Conservation (phyloP, 208 protist species). For the Crithidia fasciculata region DNA sequence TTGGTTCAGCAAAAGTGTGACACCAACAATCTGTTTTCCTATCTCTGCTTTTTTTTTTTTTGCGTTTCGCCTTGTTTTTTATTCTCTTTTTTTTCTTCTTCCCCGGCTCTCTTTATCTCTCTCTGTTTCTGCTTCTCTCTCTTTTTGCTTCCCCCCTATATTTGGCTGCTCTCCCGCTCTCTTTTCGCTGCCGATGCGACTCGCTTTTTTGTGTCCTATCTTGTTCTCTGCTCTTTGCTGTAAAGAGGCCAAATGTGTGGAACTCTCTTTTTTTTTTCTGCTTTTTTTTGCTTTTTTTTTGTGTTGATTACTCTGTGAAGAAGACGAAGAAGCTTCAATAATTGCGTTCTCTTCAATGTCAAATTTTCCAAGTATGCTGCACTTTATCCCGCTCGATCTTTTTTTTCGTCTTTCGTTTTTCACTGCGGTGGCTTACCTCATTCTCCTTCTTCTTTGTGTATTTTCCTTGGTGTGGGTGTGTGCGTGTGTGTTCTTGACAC, state of each 20-base stretch:
- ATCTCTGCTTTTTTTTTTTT: slow-evolving; percentile 1
- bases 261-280: neutral
- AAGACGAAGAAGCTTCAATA: too few relatives aligned
- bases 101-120: slow-evolving; percentile 1
- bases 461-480: neutral
- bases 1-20: too few relatives aligned
- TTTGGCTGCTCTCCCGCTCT: neutral
- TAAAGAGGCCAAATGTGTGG: too few relatives aligned
- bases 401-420: too few relatives aligned
- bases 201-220: slow-evolving; percentile 1
- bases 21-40: neutral
- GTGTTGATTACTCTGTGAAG: too few relatives aligned
- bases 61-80: neutral
- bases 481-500: neutral
- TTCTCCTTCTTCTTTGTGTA: too few relatives aligned
- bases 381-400: too few relatives aligned
- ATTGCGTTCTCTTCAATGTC: too few relatives aligned
- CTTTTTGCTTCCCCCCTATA: slow-evolving; percentile 9
- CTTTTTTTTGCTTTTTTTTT: slow-evolving; percentile 2
- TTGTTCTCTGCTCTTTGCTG: neutral
- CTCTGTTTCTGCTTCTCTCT: slow-evolving; percentile 6
- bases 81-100: neutral
- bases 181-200: neutral
- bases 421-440: too few relatives aligned
- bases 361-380: too few relatives aligned